A percentile compares a stretch with the other conserved stretches of the same genome.
Conservation (phyloP, 352 stramenopile genomes). For the Thalassiosira livingstoniorum region DNA sequence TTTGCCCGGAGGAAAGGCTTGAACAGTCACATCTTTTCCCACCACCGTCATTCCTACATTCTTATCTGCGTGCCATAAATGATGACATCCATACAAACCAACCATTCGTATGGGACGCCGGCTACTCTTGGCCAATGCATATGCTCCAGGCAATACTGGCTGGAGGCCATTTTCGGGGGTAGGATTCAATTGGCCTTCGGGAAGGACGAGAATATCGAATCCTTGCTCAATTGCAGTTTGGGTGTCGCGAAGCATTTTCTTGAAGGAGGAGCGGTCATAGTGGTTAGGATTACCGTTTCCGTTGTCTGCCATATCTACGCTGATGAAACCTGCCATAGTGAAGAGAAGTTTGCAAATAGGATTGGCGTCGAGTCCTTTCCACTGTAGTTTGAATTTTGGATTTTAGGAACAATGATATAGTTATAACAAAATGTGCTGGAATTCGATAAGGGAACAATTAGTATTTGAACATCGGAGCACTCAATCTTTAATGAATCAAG, state of each 20-base stretch:
- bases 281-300: constrained; percentile 49
- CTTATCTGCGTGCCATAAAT: constrained; percentile 49
- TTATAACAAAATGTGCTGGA: too few relatives aligned
- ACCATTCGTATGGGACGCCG: constrained; percentile 43
- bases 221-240: constrained; percentile 38
- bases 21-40: constrained; percentile 34
- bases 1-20: constrained; percentile 34
- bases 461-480: too few relatives aligned
- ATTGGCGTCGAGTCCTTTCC: constrained; percentile 53
- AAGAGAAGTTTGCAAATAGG: constrained; percentile 51
- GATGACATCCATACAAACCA: constrained; percentile 36
- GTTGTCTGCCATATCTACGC: constrained; percentile 51
- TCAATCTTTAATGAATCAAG: too few relatives aligned
- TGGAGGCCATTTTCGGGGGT: constrained; percentile 36
- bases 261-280: constrained; percentile 42
- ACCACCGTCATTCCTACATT: constrained; percentile 40
- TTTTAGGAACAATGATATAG: too few relatives aligned
- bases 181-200: constrained; percentile 53
- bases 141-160: constrained; percentile 32
- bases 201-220: constrained; percentile 50
- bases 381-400: constrained; percentile 24
- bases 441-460: too few relatives aligned
- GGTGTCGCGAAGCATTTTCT: constrained; percentile 36
- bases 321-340: constrained; percentile 51
- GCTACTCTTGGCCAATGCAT: constrained; percentile 39